Evolutionary conservation across 2,329 filamentous ascomycete species (phyloP), one percentile per base, ranked within the genome.

Genomic region (Sclerotinia minor): DNA sequence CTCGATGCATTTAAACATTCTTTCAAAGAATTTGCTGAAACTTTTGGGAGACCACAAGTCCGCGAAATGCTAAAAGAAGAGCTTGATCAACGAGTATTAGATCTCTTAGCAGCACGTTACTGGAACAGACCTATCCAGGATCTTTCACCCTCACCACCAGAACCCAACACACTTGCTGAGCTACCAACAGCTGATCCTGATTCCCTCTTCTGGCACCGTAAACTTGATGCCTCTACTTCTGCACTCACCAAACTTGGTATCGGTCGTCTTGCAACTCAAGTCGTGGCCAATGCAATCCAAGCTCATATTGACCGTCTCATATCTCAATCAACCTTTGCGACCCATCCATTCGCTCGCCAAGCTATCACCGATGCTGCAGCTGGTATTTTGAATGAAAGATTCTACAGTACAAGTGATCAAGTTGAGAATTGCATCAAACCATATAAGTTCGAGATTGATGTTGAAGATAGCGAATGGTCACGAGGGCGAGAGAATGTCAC

Each of bases 371-470:
- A 97, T 73, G 94, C 95, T 0, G 92, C 93, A 1, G 91, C 92
- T 0, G 90, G 88, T 35, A 98, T 99, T 65, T 81, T 99, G 17
- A 95, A 95, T 72, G 95, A 99, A 75, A 85, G 94, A 19, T 97
- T 96, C 71, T 98, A 97, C 80, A 95, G 94, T 79, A 99, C 96
- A 1, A 95, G 92, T 71, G 96, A 99, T 75, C 95, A 98, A 79
- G 92, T 99, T 0, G 95, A 99, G 79, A 98, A 98, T 77, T 99
- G 94, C 77, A 96, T 99, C 80, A 99, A 99, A 79, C 95, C 96
- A 0, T 99, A 94, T 83, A 99, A 99, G 78, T 98, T 94, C 73
- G 93, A 97, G 71, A 96, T 99, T 68, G 95, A 99, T 74, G 89
- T 99, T 55, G 92, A 97, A 75, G 91, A 94, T 50, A 84, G 88